These are phyloP conservation scores for Microbotryum intermedium DNA, from an alignment of 1,284 basidiomycete genomes.

Conservation along the genomic window DNA sequence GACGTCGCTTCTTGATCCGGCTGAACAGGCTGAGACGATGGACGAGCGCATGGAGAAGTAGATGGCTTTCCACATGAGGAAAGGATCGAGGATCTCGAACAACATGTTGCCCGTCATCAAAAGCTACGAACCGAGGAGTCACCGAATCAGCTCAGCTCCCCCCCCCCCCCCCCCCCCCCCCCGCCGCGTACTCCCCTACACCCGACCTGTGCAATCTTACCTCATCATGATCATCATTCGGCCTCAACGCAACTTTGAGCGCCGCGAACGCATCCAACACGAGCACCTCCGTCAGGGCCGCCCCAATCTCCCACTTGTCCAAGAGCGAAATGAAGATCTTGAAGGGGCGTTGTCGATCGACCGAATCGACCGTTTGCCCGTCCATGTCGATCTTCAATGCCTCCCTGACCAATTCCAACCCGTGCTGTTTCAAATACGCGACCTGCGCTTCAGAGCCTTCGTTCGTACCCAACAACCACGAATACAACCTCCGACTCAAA, in stretches of 20 bases:
- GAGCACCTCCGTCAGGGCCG: slow-evolving; percentile 64
- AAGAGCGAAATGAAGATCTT: slow-evolving; percentile 90
- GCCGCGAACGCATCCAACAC: slow-evolving; percentile 71
- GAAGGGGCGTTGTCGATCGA: slow-evolving; percentile 70
- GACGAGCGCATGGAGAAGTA: slow-evolving; percentile 43
- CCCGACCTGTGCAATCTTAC: slow-evolving; percentile 41
- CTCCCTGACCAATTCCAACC: slow-evolving; percentile 56
- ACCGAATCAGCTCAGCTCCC: too few relatives aligned
- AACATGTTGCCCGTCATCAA: slow-evolving; percentile 77
- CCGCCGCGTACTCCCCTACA: too few relatives aligned
- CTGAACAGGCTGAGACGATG: slow-evolving; percentile 38
- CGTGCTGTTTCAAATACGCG: slow-evolving; percentile 58
- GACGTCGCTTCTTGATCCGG: slow-evolving; percentile 17
- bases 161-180: neutral
- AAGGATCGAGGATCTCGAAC: slow-evolving; percentile 86
- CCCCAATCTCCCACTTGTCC: slow-evolving; percentile 95
- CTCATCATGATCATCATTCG: slow-evolving; percentile 54
- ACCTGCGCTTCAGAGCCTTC: slow-evolving; percentile 66
- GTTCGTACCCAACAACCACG: slow-evolving; percentile 79
- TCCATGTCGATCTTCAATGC: slow-evolving; percentile 73
- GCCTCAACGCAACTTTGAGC: slow-evolving; percentile 52
- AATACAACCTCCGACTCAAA: slow-evolving; percentile 82
- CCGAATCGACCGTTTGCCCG: slow-evolving; percentile 50
- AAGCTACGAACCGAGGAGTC: slow-evolving; percentile 45
- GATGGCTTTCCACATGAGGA: slow-evolving; percentile 73